These are phyloP conservation scores for Colletotrichum sp. DNA, from an alignment of 2,329 filamentous ascomycete genomes.

Conservation along the genomic window DNA sequence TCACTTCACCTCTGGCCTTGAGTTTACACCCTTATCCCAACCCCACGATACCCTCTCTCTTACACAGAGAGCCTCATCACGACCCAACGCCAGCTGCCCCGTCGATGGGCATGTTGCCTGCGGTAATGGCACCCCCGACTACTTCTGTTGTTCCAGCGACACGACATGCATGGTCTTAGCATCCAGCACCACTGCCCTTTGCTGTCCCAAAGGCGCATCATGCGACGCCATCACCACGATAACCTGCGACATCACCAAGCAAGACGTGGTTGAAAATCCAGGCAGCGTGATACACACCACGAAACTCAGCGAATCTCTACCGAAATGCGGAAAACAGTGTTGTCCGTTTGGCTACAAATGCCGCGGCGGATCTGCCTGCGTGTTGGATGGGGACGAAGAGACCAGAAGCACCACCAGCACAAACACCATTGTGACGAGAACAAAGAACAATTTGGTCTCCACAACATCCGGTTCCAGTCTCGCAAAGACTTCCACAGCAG, in stretches of 20 bases:
- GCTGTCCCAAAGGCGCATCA: slow-evolving; percentile 64
- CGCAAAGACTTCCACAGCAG: background rate
- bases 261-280: slow-evolving; percentile 64
- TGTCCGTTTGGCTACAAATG: slow-evolving; percentile 79
- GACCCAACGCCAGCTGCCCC: slow-evolving; percentile 10
- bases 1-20: background rate
- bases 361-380: slow-evolving; percentile 47
- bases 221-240: slow-evolving; percentile 69
- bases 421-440: background rate
- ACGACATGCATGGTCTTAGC: slow-evolving; percentile 66
- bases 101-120: slow-evolving; percentile 8
- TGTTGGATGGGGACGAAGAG: slow-evolving; percentile 54
- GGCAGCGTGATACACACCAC: slow-evolving; percentile 70
- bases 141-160: slow-evolving; percentile 69
- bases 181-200: slow-evolving; percentile 68
- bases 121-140: slow-evolving; percentile 52
- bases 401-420: background rate
- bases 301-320: slow-evolving; percentile 61
- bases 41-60: background rate
- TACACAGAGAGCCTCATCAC: background rate
- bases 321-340: slow-evolving; percentile 66
- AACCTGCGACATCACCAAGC: slow-evolving; percentile 65
- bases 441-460: background rate
- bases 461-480: background rate
- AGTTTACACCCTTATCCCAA: background rate